Percentiles rank a stretch among this genome's conserved stretches.
phyloP scores from a whole-genome alignment of 1,284 basidiomycete genomes.

The Malassezia slooffiae region DNA sequence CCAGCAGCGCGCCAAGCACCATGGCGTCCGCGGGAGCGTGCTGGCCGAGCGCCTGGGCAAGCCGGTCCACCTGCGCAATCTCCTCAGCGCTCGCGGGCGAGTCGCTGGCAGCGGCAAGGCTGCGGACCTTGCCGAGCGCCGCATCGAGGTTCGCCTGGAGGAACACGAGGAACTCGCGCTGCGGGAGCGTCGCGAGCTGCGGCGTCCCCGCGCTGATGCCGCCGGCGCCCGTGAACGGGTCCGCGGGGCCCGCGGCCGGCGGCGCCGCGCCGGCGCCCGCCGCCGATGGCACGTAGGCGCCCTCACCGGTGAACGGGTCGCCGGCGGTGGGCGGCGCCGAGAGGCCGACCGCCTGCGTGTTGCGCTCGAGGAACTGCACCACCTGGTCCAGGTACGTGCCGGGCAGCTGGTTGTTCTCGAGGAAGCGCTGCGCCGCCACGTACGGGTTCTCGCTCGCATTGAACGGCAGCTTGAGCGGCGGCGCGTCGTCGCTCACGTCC shows the following conservation, averaged over 20 bases:
- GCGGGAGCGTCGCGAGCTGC: constrained; percentile 32
- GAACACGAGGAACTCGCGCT: constrained; percentile 55
- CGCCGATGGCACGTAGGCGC: constrained; percentile 53
- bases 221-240: constrained; percentile 34
- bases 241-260: constrained; percentile 47
- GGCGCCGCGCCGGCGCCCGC: constrained; percentile 27
- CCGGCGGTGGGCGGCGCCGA: constrained; percentile 58
- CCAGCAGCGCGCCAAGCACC: constrained; percentile 52
- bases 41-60: constrained; percentile 55
- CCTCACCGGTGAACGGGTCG: constrained; percentile 83
- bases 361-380: constrained; percentile 85
- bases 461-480: constrained; percentile 86
- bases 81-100: constrained; percentile 58
- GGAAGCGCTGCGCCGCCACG: constrained; percentile 75
- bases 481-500: constrained; percentile 82
- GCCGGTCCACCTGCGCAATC: constrained; percentile 55
- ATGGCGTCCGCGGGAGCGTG: constrained; percentile 15
- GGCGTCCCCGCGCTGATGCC: constrained; percentile 19
- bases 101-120: constrained; percentile 64
- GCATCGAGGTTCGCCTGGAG: constrained; percentile 77
- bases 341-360: constrained; percentile 60
- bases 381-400: constrained; percentile 76
- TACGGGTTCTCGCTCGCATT: constrained; percentile 78
- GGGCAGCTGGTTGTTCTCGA: constrained; percentile 73
- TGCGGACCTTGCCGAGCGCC: constrained; percentile 69